Evolutionary conservation across 2,329 filamentous ascomycete species (phyloP), one percentile per base, ranked within the genome.

Genomic region (Shiraia sp.): DNA sequence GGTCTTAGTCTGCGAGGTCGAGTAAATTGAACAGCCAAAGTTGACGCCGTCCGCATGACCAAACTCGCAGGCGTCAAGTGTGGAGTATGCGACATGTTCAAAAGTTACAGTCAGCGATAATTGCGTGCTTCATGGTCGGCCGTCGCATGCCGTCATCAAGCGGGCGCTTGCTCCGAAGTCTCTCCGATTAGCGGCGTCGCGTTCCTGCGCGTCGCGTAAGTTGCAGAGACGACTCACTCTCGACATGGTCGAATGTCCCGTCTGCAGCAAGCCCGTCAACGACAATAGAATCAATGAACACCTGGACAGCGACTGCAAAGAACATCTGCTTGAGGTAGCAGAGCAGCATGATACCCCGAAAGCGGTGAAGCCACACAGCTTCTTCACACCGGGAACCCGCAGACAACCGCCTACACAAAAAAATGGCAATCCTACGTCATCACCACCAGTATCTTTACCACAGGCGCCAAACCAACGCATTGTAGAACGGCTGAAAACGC

Each of bases 261-360:
- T 91, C 53, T 96, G 90, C 75, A 78, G 81, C 62, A 86, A 87
- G 58, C 75, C 78, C 41, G 88, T 93, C 59, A 85, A 81, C 52
- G 73, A 85, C 53, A 74, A 75, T 61, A 81, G 86, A 54, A 97
- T 97, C 76, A 97, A 97, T 72, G 79, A 79, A 55, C 92, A 97
- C 70, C 83, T 97, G 64, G 93, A 97, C 72, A 92, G 89, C 22
- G 81, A 80, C 51, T 97, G 92, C 73, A 70, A 80, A 46, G 77
- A 75, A 25, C 85, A 85, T 64, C 68, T 93, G 49, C 73, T 86
- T 41, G 80, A 84, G 45, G 63, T 74, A 55, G 53, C n/a, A n/a
- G n/a, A 47, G 3, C 28, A 25, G 3, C 31, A 61, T 12, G 36
- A 29, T 51, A 32, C 69, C 58, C 39, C 56, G 49, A 47, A 61